Base-by-base conservation (phyloP, 768 basidiomycete species). In the Russula ochroleuca region DNA sequence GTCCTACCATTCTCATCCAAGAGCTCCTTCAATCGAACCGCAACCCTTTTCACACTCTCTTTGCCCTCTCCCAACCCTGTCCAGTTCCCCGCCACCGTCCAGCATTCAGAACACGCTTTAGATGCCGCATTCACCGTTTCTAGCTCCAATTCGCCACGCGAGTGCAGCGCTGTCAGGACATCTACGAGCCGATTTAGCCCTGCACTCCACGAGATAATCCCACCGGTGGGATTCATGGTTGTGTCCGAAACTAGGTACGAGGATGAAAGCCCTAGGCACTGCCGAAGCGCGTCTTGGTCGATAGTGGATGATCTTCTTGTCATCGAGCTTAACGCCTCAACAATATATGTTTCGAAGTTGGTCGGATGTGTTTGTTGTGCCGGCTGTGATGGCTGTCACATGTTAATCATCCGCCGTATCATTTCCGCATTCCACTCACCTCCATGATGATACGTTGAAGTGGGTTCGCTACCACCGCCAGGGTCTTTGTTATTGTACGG, bases 231-330 rank as follows among this genome's bases (percentile, higher is more conserved):
- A 69, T 85, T 84, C 67, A 79, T 90, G 61, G 83, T 85, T 0
- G 81, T 80, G 74, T 93, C 90, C 14, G 89, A 85, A 63, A 93
- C 72, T 50, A 92, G 82, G 70, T 86, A 90, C n/a, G 90, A 88
- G 1, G 90, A 86, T 15, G 90, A 81, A 43, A 91, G 83, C 17
- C 79, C 80, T 52, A 92, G 76, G 70, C 84, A 87, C 41, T 82
- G 82, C 61, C 86, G 82, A 47, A 92, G 77, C 41, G 80, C 69
- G 15, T 70, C 69, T 74, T 92, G 90, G 73, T 89, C 83, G 35
- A 91, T 80, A 2, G 73, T 69, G 2, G 79, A 76, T 3, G 76
- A 69, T 57, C 75, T 72, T 60, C 75, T 78, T 4, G 79, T 82
- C 75, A 80, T 84, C 37, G 76, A 78, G 33, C 79, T 77, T 37